Percentiles rank a stretch among this genome's conserved stretches.
phyloP scores from a whole-genome alignment of 2,329 filamentous ascomycete genomes.

The Sporothrix sp. region DNA sequence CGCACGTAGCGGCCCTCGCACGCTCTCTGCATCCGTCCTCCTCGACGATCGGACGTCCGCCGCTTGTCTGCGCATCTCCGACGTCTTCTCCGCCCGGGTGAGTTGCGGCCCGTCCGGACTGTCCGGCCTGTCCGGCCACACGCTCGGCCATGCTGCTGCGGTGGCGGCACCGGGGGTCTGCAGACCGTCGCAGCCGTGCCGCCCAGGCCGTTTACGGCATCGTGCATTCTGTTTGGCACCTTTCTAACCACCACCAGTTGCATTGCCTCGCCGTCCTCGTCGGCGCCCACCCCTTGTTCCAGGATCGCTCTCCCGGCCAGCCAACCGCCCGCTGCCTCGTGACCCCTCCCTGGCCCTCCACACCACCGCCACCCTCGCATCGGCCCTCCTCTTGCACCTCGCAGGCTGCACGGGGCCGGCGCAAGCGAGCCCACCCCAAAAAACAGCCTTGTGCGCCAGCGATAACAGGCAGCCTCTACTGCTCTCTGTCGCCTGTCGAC shows the following conservation, averaged over 20 bases:
- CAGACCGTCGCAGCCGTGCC: not conserved
- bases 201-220: not conserved
- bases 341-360: not conserved
- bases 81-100: too few relatives aligned
- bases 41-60: too few relatives aligned
- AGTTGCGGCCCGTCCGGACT: too few relatives aligned
- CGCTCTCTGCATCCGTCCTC: too few relatives aligned
- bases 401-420: not conserved
- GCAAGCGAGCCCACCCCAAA: not conserved
- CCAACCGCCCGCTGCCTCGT: not conserved
- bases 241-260: slow-evolving; percentile 3
- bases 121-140: too few relatives aligned
- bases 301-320: too few relatives aligned
- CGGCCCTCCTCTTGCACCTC: not conserved
- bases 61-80: too few relatives aligned
- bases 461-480: not conserved
- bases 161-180: too few relatives aligned
- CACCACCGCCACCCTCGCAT: not conserved
- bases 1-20: too few relatives aligned
- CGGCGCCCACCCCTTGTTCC: too few relatives aligned
- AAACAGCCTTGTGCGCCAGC: not conserved
- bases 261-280: not conserved
- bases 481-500: not conserved
- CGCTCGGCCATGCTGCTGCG: too few relatives aligned
- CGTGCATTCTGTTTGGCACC: not conserved